phyloP scores from a whole-genome alignment of 805 yeast genomes.

The Zygoascus ofunaensis region DNA sequence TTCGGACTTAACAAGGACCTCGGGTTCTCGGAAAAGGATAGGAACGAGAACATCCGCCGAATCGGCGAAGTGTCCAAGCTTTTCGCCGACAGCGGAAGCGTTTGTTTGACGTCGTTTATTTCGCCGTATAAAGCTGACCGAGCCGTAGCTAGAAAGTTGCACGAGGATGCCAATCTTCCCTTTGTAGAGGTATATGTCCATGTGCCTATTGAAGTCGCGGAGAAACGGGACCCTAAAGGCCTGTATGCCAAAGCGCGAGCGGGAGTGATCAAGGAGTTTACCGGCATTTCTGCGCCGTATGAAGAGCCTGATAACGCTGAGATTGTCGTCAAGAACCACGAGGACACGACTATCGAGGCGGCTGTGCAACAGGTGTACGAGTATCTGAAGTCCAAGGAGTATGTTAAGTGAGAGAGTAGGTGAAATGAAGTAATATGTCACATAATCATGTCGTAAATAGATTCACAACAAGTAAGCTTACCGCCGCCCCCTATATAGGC shows the following conservation, averaged over 20 bases:
- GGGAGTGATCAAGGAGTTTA: conserved; percentile 87
- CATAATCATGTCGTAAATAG: not conserved
- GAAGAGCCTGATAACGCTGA: conserved; percentile 87
- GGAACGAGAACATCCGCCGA: conserved; percentile 92
- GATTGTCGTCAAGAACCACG: conserved; percentile 63
- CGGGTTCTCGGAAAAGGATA: conserved; percentile 84
- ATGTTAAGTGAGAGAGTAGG: conserved; percentile 3
- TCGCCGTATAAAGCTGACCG: conserved; percentile 86
- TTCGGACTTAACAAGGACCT: conserved; percentile 93
- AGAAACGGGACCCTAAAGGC: conserved; percentile 96
- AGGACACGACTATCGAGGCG: conserved; percentile 65
- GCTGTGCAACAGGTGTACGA: conserved; percentile 64
- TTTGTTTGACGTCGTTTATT: conserved; percentile 85
- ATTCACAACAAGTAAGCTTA: not conserved
- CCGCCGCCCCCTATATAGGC: not conserved
- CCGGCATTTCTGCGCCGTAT: conserved; percentile 93
- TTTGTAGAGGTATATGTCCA: conserved; percentile 88
- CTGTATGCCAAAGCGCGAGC: conserved; percentile 93
- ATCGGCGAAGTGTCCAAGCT: conserved; percentile 90
- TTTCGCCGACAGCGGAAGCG: conserved; percentile 85
- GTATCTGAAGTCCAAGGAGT: conserved; percentile 31
- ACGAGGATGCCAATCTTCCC: conserved; percentile 63
- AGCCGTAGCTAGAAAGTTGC: conserved; percentile 76
- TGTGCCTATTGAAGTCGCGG: conserved; percentile 91
- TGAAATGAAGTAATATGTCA: conserved; percentile 1